Conservation (phyloP, 495 filamentous ascomycete species). For the Aspergillus egyptiacus region DNA sequence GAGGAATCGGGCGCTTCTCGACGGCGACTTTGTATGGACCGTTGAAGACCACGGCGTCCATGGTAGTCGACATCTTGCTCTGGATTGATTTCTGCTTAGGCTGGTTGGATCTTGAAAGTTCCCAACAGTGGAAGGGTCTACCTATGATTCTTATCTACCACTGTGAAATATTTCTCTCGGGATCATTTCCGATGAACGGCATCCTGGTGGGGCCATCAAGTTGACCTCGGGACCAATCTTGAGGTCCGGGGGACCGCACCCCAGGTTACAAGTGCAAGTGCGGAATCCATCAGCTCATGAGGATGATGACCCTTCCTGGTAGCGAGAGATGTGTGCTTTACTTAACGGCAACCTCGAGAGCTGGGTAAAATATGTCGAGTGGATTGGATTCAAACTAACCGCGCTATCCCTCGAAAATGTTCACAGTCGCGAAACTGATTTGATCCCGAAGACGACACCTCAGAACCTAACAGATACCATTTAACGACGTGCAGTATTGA, state of each 20-base stretch:
- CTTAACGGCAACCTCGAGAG: background rate
- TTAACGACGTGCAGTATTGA: constrained; percentile 1
- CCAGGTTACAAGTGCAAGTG: no score
- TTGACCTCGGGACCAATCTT: constrained; percentile 5
- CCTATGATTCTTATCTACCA: background rate
- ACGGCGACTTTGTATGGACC: constrained; percentile 43
- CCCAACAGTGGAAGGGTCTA: no score
- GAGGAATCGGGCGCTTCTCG: constrained; percentile 46
- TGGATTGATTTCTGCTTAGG: no score
- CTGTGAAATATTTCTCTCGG: constrained; percentile 2
- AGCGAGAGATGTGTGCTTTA: background rate
- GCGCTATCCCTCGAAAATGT: background rate
- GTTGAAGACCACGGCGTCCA: constrained; percentile 48
- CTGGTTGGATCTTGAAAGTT: no score
- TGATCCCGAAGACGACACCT: background rate
- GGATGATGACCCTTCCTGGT: no score
- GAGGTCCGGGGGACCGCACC: constrained; percentile 1
- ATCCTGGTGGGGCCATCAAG: constrained; percentile 7
- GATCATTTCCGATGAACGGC: constrained; percentile 13
- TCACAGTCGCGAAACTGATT: background rate
- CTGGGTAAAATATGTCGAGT: background rate
- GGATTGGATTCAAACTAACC: background rate
- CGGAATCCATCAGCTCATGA: background rate
- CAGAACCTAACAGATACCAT: constrained; percentile 1
- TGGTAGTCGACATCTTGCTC: constrained; percentile 22